Evolutionary conservation across 352 stramenopile genomes (phyloP), one percentile per base, ranked within the genome.

Genomic region (Thalassiosira ordinaria): DNA sequence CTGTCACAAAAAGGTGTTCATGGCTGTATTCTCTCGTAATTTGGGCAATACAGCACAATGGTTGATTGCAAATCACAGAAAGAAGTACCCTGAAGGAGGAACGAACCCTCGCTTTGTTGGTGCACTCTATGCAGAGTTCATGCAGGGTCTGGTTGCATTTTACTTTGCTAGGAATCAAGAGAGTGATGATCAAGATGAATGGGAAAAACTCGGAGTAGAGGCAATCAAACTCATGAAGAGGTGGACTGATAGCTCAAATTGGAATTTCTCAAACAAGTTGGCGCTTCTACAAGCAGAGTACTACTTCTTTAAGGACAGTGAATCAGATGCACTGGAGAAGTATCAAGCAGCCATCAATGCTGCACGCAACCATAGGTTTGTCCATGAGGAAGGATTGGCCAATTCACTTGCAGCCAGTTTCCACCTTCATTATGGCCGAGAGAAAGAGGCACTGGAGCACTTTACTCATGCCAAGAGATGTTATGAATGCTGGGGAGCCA

Each of bases 251-350:
- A 63, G 22, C 31, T 74, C 51, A 35, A 24, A 46, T 13, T 85
- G 77, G 70, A 85, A 85, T 62, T 85, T 77, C 35, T 4, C 22
- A 0, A 79, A 85, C 22, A 85, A 85, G 52, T 41, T 66, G 2
- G 61, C 69, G 22, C 52, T 85, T 8, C 18, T 85, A 1, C 56
- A 82, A 20, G 77, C 71, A 31, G 77, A 85, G 22, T 72, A 78
- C 16, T 63, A 57, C 44, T 85, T 85, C 27, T 65, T 71, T 3
- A 70, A 61, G 33, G 33, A 47, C n/a, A 27, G 82, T 56, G 60
- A 78, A 11, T 24, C 64, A 37, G 33, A 31, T 13, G 65, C 77
- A 4, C 22, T 77, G 16, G n/a, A 20, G 16, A 71, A 27, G 11
- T 85, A 85, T 29, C 47, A 55, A 47, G 29, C 26, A 47, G 71